Percentiles rank a stretch among this genome's conserved stretches.
Conservation (phyloP, 2,329 filamentous ascomycete species). For the Furcasterigmium sp. region DNA sequence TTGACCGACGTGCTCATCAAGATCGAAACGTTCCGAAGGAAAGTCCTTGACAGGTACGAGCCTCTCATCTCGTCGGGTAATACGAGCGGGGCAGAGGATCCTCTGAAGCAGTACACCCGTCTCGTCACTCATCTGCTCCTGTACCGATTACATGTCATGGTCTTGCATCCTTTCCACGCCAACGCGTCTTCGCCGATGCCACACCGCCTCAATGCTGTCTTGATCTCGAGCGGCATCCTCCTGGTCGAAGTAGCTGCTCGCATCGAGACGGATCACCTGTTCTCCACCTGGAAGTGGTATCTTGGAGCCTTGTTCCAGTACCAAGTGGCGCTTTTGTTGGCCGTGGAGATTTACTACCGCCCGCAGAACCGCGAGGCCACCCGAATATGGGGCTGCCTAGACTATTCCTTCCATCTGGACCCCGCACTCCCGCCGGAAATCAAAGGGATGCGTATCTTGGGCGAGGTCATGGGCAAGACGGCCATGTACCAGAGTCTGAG, state of each 20-base stretch:
- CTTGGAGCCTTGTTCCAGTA: slow-evolving; percentile 66
- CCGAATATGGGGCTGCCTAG: slow-evolving; percentile 65
- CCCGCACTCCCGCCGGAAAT: slow-evolving; percentile 41
- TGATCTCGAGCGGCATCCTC: slow-evolving; percentile 55
- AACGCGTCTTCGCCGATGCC: slow-evolving; percentile 34
- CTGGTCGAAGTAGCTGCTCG: slow-evolving; percentile 43
- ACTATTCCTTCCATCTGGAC: slow-evolving; percentile 65
- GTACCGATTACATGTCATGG: slow-evolving; percentile 46
- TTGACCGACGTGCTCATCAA: slow-evolving; percentile 61
- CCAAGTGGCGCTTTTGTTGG: slow-evolving; percentile 63
- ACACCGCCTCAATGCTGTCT: slow-evolving; percentile 56
- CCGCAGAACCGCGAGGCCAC: slow-evolving; percentile 52
- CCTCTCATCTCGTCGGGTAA: slow-evolving; percentile 39
- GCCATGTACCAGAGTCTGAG: slow-evolving; percentile 54
- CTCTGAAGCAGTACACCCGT: slow-evolving; percentile 58
- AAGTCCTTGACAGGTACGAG: slow-evolving; percentile 61
- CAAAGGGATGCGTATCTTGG: slow-evolving; percentile 57
- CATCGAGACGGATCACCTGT: slow-evolving; percentile 35
- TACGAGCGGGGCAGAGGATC: slow-evolving; percentile 41
- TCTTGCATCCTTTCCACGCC: background rate
- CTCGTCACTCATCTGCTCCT: slow-evolving; percentile 61
- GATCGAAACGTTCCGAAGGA: slow-evolving; percentile 61
- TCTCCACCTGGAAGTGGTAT: slow-evolving; percentile 66
- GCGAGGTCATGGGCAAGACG: slow-evolving; percentile 57
- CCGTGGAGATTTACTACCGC: slow-evolving; percentile 60